phyloP scores from a whole-genome alignment of 129 eudicot species.

The Solidago caesia region DNA sequence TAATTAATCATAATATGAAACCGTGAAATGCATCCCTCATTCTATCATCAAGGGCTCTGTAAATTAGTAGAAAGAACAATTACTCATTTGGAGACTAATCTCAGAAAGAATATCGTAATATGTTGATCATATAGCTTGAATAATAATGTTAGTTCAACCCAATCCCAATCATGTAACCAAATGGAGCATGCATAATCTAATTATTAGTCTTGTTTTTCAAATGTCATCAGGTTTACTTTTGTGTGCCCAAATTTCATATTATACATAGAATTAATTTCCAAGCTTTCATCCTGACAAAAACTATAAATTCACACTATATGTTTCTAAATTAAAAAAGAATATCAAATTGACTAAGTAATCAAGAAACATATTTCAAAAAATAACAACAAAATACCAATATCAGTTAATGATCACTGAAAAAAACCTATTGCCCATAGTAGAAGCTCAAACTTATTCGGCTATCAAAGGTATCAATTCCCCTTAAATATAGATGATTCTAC shows the following conservation, averaged over 20 bases:
- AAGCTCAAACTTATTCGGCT: too few relatives aligned
- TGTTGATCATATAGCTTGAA: neutral
- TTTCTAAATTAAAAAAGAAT: neutral
- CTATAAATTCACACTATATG: too few relatives aligned
- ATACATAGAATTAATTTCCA: neutral
- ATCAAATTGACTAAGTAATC: too few relatives aligned
- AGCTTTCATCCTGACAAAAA: neutral
- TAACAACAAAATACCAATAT: too few relatives aligned
- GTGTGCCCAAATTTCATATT: neutral
- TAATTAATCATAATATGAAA: too few relatives aligned
- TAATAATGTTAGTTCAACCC: neutral
- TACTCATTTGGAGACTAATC: conserved; percentile 5
- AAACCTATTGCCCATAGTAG: too few relatives aligned
- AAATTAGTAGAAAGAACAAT: conserved; percentile 9
- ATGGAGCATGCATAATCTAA: neutral
- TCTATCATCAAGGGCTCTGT: conserved; percentile 75
- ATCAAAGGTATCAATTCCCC: too few relatives aligned
- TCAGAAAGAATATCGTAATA: neutral
- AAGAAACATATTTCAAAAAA: too few relatives aligned
- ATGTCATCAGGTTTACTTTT: neutral
- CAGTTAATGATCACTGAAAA: too few relatives aligned
- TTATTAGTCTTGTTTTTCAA: neutral
- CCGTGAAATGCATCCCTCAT: conserved; percentile 83
- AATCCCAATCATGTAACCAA: neutral
- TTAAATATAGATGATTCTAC: too few relatives aligned